Base-by-base conservation (phyloP, 305 asterid species). In the Fraxinus latifolia region DNA sequence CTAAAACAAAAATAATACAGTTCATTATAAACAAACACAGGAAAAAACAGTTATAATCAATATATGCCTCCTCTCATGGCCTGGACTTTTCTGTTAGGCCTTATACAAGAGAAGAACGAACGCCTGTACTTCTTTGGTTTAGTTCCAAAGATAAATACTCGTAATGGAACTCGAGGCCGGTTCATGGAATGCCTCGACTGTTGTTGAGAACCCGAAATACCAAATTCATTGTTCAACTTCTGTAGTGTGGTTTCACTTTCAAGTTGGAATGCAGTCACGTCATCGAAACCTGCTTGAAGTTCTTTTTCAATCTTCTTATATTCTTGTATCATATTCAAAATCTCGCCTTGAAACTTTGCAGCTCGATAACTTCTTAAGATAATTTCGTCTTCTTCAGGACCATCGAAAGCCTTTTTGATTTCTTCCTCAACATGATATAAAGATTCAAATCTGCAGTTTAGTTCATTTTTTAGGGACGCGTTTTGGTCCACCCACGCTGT, bases 341-440 rank as follows among this genome's bases (percentile, higher is more conserved):
- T 79, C 77, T 91, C 92, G 0, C 95, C 95, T 33, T 90, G 93
- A 14, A 91, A 84, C 83, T 86, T 90, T 1, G 95, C 95, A 47
- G 95, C 93, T 74, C 85, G 92, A 73, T 91, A 91, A 77, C 89
- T 88, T 65, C 90, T 84, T 80, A 91, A 90, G 32, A 42, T 82
- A 39, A 85, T 86, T 50, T 83, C 90, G 1, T 88, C 91, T 42
- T 78, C 91, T 32, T 86, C 87, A 0, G 60, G 86, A 0, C 87
- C 89, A 70, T 85, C 90, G 5, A 91, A 78, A 5, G 91, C 87
- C 36, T 47, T 85, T 0, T 86, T 85, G 33, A 91, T 90, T 44
- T 84, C 89, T 60, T 90, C 91, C 11, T 91, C 93, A 15, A 90
- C 84, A 71, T 44, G 77, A 80, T 88, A 88, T 76, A 91, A 71